Conservation (phyloP, 2,329 filamentous ascomycete species). For the Didymellaceae sp. region DNA sequence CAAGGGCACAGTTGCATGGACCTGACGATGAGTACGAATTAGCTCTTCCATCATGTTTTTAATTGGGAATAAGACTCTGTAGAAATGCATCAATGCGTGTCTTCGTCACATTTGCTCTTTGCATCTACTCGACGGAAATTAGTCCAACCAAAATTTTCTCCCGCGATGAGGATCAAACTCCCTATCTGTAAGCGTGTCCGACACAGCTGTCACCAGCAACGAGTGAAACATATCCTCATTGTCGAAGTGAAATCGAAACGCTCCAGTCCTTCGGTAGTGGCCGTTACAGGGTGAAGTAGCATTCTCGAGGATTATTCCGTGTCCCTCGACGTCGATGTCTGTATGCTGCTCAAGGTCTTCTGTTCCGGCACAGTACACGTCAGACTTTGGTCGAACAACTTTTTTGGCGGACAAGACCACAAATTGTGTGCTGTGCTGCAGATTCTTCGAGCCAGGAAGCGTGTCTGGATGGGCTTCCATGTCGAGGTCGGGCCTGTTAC, state of each 20-base stretch:
- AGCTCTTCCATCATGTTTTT: too few relatives aligned
- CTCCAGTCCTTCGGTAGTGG: slow-evolving; percentile 25
- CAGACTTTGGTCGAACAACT: background rate
- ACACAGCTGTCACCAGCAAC: slow-evolving; percentile 14
- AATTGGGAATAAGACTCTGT: too few relatives aligned
- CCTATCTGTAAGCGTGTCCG: background rate
- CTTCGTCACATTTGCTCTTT: too few relatives aligned
- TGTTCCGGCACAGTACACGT: background rate
- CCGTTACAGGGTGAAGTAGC: background rate
- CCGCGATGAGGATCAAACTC: slow-evolving; percentile 6
- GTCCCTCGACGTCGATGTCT: slow-evolving; percentile 17
- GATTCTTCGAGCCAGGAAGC: slow-evolving; percentile 9
- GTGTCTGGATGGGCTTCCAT: slow-evolving; percentile 28
- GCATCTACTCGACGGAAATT: too few relatives aligned
- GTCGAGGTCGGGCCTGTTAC: background rate
- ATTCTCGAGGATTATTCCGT: slow-evolving; percentile 25
- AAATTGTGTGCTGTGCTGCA: slow-evolving; percentile 11
- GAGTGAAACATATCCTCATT: slow-evolving; percentile 1
- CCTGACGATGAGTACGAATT: background rate
- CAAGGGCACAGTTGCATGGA: slow-evolving; percentile 12
- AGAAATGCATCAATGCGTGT: too few relatives aligned
- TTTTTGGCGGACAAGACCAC: slow-evolving; percentile 28
- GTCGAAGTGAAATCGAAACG: slow-evolving; percentile 21
- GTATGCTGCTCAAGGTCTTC: background rate
- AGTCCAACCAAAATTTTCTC: slow-evolving; percentile 26